Percentiles rank a stretch among this genome's conserved stretches.
These are phyloP conservation scores for Starmera quercuum DNA, from an alignment of 805 yeast genomes.

Conservation along the genomic window DNA sequence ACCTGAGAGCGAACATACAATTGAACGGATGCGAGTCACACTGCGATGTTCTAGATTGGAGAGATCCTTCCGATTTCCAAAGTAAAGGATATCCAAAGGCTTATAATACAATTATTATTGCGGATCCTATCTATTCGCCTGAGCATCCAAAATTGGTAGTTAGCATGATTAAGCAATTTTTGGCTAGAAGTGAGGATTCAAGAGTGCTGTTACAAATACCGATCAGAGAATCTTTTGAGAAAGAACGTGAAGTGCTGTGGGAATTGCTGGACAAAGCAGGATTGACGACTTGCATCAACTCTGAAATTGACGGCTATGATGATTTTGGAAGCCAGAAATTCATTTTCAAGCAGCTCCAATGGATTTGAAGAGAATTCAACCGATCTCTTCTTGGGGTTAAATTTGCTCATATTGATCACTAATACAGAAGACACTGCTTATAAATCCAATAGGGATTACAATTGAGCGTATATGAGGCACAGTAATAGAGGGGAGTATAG, in stretches of 20 bases:
- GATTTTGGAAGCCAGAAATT: constrained; percentile 76
- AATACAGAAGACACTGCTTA: too few species aligned
- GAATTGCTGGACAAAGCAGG: constrained; percentile 31
- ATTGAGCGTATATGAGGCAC: too few species aligned
- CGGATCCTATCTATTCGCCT: constrained; percentile 86
- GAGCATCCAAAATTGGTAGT: constrained; percentile 73
- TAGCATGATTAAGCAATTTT: constrained; percentile 45
- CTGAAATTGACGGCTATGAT: constrained; percentile 53
- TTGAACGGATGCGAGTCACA: constrained; percentile 35
- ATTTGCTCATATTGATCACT: too few species aligned
- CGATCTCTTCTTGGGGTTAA: background rate
- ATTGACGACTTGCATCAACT: constrained; percentile 21
- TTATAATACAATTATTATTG: constrained; percentile 58
- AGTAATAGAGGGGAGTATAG: too few species aligned
- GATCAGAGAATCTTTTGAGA: constrained; percentile 54
- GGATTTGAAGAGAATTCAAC: too few species aligned
- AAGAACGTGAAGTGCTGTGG: constrained; percentile 60
- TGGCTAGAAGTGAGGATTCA: constrained; percentile 26
- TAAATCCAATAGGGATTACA: too few species aligned
- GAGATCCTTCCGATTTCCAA: constrained; percentile 38
- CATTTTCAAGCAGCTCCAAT: constrained; percentile 28
- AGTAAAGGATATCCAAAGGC: constrained; percentile 20
- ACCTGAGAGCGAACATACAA: constrained; percentile 50
- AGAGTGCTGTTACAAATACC: constrained; percentile 71
- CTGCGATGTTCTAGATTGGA: constrained; percentile 72